These are phyloP conservation scores for Trametes cubensis DNA, from an alignment of 768 basidiomycete genomes.

Conservation along the genomic window DNA sequence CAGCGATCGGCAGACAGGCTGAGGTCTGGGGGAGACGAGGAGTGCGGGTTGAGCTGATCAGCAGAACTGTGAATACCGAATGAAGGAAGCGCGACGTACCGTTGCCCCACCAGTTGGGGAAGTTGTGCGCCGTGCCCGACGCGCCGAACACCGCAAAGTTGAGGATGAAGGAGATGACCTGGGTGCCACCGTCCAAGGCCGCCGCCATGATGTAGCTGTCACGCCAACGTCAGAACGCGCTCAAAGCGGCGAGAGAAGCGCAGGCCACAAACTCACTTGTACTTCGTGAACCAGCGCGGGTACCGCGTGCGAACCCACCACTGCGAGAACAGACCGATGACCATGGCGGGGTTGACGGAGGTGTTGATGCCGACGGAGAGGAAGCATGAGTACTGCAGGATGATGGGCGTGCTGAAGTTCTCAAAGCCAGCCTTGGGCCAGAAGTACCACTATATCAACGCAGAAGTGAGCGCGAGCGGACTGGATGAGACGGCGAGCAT, in stretches of 20 bases:
- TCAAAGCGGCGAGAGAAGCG: background rate
- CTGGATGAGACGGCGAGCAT: background rate
- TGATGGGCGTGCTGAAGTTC: constrained; percentile 53
- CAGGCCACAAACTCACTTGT: constrained; percentile 28
- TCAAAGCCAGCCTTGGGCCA: constrained; percentile 52
- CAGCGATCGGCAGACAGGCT: constrained; percentile 33
- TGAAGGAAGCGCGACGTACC: constrained; percentile 13
- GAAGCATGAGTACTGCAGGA: constrained; percentile 42
- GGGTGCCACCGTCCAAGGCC: constrained; percentile 43
- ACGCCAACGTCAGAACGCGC: background rate
- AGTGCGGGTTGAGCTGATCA: background rate
- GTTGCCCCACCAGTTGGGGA: constrained; percentile 35
- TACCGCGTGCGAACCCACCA: constrained; percentile 44
- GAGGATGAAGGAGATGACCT: constrained; percentile 40
- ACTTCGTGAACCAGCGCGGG: constrained; percentile 45
- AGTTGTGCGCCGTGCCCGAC: constrained; percentile 30
- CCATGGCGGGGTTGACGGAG: constrained; percentile 48
- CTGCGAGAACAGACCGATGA: constrained; percentile 50
- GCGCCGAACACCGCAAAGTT: constrained; percentile 38
- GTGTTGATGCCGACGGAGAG: constrained; percentile 61
- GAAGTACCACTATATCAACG: constrained; percentile 39
- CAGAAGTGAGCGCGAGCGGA: background rate
- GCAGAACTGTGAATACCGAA: background rate
- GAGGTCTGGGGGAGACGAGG: constrained; percentile 19
- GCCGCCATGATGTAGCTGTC: constrained; percentile 44